Evolutionary conservation across 768 basidiomycete genomes (phyloP).

Genomic region (Rhodosporidiobolus odoratus): DNA sequence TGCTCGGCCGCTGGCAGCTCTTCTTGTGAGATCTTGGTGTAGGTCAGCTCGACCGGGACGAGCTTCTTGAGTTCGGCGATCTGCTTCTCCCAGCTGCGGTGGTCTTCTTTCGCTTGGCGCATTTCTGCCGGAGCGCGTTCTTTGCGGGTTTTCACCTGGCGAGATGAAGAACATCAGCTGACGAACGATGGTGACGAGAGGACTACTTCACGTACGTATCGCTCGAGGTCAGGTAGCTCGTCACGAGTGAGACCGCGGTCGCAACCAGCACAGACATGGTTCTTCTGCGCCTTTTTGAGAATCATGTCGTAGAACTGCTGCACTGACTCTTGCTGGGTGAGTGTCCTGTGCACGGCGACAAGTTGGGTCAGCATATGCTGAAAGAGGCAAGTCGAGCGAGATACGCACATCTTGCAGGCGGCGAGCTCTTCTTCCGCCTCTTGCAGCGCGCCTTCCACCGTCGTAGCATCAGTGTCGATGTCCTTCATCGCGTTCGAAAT

Average conservation of each 20-base stretch:
- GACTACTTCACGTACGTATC: conserved; percentile 55
- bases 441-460: conserved; percentile 44
- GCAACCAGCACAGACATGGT: conserved; percentile 71
- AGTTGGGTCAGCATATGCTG: not conserved
- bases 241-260: conserved; percentile 60
- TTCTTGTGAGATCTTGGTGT: conserved; percentile 55
- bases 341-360: conserved; percentile 24
- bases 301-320: conserved; percentile 52
- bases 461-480: conserved; percentile 35
- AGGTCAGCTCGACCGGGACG: conserved; percentile 56
- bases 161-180: not conserved
- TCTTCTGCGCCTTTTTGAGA: conserved; percentile 57
- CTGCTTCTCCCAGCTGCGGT: conserved; percentile 60
- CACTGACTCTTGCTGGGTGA: conserved; percentile 33
- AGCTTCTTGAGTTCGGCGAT: conserved; percentile 58
- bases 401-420: conserved; percentile 36
- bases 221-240: conserved; percentile 62
- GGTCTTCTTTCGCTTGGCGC: conserved; percentile 51
- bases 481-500: conserved; percentile 46
- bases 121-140: conserved; percentile 53
- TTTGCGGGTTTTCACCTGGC: conserved; percentile 63
- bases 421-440: conserved; percentile 43
- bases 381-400: not conserved
- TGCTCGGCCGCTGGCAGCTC: conserved; percentile 67
- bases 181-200: no score